These are phyloP conservation scores for Parafenestella ontariensis DNA, from an alignment of 2,329 filamentous ascomycete genomes.

Conservation along the genomic window DNA sequence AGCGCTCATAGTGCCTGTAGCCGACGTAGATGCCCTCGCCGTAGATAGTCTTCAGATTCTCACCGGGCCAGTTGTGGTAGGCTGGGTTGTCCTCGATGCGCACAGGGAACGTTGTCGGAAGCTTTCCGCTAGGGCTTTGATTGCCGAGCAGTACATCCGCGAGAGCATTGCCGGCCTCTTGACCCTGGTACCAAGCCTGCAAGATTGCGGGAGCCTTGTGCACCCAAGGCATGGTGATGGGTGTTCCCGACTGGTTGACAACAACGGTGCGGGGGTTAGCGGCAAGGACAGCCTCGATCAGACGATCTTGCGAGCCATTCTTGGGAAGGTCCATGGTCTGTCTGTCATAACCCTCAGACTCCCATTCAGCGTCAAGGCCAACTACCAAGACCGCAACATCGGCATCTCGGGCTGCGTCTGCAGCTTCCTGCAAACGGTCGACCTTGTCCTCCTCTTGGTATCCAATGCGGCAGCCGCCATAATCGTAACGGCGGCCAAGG, in stretches of 20 bases:
- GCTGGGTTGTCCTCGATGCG: slow-evolving; percentile 69
- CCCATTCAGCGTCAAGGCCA: slow-evolving; percentile 80
- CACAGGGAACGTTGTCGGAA: slow-evolving; percentile 74
- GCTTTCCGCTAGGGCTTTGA: slow-evolving; percentile 76
- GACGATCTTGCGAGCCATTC: slow-evolving; percentile 64
- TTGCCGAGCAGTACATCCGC: slow-evolving; percentile 79
- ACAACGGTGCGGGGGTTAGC: slow-evolving; percentile 74
- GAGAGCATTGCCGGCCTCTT: slow-evolving; percentile 82
- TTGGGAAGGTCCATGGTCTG: slow-evolving; percentile 66
- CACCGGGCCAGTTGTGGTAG: slow-evolving; percentile 75
- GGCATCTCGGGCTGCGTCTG: slow-evolving; percentile 69
- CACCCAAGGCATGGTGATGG: slow-evolving; percentile 74
- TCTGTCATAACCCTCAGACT: slow-evolving; percentile 73
- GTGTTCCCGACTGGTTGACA: slow-evolving; percentile 78
- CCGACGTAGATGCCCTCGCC: slow-evolving; percentile 77
- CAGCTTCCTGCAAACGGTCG: slow-evolving; percentile 62
- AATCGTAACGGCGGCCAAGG: slow-evolving; percentile 67
- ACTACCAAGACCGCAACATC: slow-evolving; percentile 81
- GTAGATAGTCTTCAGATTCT: slow-evolving; percentile 72
- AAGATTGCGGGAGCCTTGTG: slow-evolving; percentile 69
- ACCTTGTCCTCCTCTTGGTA: slow-evolving; percentile 74
- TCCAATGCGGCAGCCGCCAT: slow-evolving; percentile 74
- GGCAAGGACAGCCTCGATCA: slow-evolving; percentile 68
- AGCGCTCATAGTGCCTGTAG: slow-evolving; percentile 74
- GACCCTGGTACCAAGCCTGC: slow-evolving; percentile 85